These are phyloP conservation scores for Penicillium cinerascens DNA, from an alignment of 495 filamentous ascomycete genomes.

Conservation along the genomic window DNA sequence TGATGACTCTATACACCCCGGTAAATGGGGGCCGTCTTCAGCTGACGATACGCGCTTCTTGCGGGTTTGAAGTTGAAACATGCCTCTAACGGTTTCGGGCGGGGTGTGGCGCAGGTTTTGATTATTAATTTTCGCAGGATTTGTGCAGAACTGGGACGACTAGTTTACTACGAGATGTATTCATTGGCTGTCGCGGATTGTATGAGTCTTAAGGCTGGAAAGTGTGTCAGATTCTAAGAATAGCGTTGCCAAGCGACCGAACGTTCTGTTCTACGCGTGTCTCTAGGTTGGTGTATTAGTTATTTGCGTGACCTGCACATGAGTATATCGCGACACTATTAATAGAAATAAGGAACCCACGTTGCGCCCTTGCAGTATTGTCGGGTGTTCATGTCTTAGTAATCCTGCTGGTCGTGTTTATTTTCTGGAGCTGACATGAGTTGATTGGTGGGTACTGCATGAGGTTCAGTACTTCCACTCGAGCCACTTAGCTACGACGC, in stretches of 20 bases:
- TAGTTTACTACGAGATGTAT: not conserved
- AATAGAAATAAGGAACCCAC: constrained; percentile 25
- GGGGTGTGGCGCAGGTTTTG: not conserved
- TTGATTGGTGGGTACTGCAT: not conserved
- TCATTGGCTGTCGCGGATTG: too few species aligned
- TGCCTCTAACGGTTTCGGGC: not conserved
- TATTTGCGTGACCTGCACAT: not conserved
- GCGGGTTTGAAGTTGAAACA: constrained; percentile 6
- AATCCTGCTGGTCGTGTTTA: too few species aligned
- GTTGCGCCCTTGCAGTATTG: constrained; percentile 19
- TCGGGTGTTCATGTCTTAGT: not conserved
- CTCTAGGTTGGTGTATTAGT: not conserved
- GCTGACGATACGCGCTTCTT: constrained; percentile 7
- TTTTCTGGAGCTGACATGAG: not conserved
- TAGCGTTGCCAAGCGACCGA: not conserved
- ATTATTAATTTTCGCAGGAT: not conserved
- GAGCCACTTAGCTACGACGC: too few species aligned
- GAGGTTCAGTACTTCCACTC: too few species aligned
- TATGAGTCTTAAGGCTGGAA: not conserved
- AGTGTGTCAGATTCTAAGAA: constrained; percentile 12
- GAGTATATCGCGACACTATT: not conserved
- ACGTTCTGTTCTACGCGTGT: not conserved
- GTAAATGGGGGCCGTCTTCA: constrained; percentile 8
- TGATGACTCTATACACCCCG: constrained; percentile 3
- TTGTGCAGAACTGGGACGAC: not conserved